These are phyloP conservation scores for Blakeslea trispora DNA, from an alignment of 371 early-diverging fungal genomes.

Conservation along the genomic window DNA sequence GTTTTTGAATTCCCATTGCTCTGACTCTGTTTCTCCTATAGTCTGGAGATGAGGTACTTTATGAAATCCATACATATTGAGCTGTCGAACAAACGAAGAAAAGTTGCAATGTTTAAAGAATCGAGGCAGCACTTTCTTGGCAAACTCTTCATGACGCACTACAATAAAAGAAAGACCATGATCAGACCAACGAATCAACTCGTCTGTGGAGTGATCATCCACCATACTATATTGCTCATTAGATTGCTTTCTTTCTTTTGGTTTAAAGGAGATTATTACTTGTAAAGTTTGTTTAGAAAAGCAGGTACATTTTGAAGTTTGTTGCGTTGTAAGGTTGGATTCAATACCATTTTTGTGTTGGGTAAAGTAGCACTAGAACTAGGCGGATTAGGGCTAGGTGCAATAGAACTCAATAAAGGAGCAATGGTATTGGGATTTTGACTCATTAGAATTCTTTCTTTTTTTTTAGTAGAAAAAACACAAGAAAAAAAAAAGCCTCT, in stretches of 20 bases:
- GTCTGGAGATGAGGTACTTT: conserved; percentile 83
- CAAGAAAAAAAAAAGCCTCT: background rate
- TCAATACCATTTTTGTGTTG: conserved; percentile 24
- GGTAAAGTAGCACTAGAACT: background rate
- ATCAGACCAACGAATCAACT: conserved; percentile 77
- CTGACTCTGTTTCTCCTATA: conserved; percentile 68
- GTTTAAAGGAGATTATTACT: conserved; percentile 47
- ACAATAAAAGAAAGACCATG: conserved; percentile 78
- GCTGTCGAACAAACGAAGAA: conserved; percentile 92
- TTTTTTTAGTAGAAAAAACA: background rate
- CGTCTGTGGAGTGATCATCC: conserved; percentile 65
- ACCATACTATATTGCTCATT: conserved; percentile 57
- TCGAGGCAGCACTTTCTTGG: conserved; percentile 80
- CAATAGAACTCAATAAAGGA: conserved; percentile 19
- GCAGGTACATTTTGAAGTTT: conserved; percentile 75
- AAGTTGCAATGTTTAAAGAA: conserved; percentile 95
- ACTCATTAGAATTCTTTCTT: conserved; percentile 9
- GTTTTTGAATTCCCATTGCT: conserved; percentile 64
- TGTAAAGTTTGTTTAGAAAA: conserved; percentile 88
- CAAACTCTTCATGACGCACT: conserved; percentile 75
- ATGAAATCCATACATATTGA: conserved; percentile 92
- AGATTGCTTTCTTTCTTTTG: background rate
- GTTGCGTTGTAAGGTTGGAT: conserved; percentile 28
- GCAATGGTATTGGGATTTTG: conserved; percentile 22
- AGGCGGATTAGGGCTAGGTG: conserved; percentile 12